Evolutionary conservation across 768 basidiomycete species (phyloP).

Genomic region (Mrakia frigida): DNA sequence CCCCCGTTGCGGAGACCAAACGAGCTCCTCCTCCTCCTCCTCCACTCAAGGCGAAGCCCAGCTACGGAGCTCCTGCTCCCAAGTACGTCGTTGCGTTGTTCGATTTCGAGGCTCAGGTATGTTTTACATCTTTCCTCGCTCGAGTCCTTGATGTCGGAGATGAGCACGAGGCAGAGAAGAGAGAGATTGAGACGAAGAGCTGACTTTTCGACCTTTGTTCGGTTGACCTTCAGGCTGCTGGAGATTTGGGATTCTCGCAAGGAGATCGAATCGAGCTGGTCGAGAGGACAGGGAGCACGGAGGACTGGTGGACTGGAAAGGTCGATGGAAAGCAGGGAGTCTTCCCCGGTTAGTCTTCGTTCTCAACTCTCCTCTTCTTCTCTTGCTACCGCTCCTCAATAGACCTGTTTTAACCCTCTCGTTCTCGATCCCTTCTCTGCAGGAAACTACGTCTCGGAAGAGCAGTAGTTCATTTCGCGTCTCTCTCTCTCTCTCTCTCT

Average conservation of each 20-base stretch:
- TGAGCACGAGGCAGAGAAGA: not conserved
- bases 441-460: conserved; percentile 37
- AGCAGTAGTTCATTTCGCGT: not conserved
- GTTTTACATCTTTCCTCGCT: not conserved
- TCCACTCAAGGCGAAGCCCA: conserved; percentile 77
- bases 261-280: conserved; percentile 33
- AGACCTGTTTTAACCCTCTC: not conserved
- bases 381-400: not conserved
- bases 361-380: not conserved
- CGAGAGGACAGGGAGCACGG: conserved; percentile 18
- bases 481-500: not conserved
- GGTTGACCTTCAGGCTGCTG: conserved; percentile 8
- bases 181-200: not conserved
- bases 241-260: conserved; percentile 30
- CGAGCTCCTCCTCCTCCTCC: conserved; percentile 88
- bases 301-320: conserved; percentile 33
- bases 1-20: conserved; percentile 54
- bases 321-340: conserved; percentile 31
- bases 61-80: conserved; percentile 55
- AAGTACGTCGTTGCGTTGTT: conserved; percentile 88
- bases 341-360: conserved; percentile 37
- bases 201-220: not conserved
- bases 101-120: conserved; percentile 83
- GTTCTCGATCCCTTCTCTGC: not conserved
- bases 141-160: too few species aligned